Conservation (phyloP, 2,329 filamentous ascomycete genomes). For the Colletotrichum phormii region DNA sequence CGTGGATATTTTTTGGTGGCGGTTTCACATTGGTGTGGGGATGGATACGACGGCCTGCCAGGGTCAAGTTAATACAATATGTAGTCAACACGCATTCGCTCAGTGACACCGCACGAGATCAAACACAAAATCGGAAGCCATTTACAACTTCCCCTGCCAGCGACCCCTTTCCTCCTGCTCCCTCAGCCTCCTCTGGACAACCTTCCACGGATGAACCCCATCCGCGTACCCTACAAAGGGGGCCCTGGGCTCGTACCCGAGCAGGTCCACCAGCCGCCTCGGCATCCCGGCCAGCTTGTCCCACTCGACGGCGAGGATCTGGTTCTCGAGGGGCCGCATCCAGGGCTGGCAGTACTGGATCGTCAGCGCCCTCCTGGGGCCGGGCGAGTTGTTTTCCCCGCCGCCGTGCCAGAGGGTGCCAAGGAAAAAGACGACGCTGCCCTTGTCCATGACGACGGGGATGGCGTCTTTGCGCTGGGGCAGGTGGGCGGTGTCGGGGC, state of each 20-base stretch:
- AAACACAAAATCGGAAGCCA: neutral
- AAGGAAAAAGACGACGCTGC: constrained; percentile 50
- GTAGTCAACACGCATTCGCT: neutral
- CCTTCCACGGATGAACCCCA: constrained; percentile 38
- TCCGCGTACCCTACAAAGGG: constrained; percentile 42
- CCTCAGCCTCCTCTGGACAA: constrained; percentile 35
- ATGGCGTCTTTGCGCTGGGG: constrained; percentile 42
- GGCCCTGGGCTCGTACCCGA: constrained; percentile 40
- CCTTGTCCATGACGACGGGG: constrained; percentile 48
- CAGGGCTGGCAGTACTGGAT: constrained; percentile 56
- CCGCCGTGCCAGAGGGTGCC: constrained; percentile 52
- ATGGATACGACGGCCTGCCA: neutral
- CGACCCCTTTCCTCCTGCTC: constrained; percentile 18
- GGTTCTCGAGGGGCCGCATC: constrained; percentile 51
- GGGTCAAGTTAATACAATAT: neutral
- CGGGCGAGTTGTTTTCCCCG: constrained; percentile 46
- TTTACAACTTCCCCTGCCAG: neutral
- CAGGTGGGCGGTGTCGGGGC: constrained; percentile 36
- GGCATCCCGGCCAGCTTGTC: constrained; percentile 40
- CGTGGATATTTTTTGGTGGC: constrained; percentile 1
- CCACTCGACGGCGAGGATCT: constrained; percentile 48
- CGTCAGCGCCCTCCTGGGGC: constrained; percentile 48
- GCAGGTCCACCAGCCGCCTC: constrained; percentile 40
- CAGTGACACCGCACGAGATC: neutral
- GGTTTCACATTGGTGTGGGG: neutral